phyloP scores from a whole-genome alignment of 139 green algal genomes.

The Chlamydomonas eustigma region DNA sequence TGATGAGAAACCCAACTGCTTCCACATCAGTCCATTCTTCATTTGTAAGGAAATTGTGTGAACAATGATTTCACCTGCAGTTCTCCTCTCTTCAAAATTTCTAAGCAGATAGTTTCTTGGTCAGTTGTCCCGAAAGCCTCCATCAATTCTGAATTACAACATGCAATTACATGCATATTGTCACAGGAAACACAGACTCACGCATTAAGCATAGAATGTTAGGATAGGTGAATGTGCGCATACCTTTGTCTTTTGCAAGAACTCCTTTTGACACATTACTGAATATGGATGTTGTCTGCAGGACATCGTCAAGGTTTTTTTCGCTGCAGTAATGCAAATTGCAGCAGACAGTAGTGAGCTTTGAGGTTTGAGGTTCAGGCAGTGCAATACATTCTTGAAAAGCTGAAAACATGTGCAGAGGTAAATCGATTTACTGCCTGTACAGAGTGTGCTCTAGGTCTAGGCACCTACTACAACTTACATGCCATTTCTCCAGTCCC shows the following conservation, averaged over 20 bases:
- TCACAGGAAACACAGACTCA: too few relatives aligned
- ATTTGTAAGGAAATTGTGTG: neutral
- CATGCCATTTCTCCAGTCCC: conserved; percentile 84
- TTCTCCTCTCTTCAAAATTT: conserved; percentile 89
- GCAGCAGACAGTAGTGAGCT: too few relatives aligned
- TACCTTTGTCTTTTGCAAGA: conserved; percentile 83
- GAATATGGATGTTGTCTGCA: conserved; percentile 94
- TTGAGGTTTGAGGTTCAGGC: too few relatives aligned
- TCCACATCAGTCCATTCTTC: too few relatives aligned
- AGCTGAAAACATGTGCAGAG: neutral
- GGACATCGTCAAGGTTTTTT: conserved; percentile 96
- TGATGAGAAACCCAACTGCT: neutral
- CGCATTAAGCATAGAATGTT: too few relatives aligned
- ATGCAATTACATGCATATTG: too few relatives aligned
- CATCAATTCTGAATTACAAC: too few relatives aligned
- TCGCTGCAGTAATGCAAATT: too few relatives aligned
- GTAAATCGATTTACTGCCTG: neutral
- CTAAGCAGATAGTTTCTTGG: conserved; percentile 71
- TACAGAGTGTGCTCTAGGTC: neutral
- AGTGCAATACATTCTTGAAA: neutral
- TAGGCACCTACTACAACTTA: too few relatives aligned
- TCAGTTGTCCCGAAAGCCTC: conserved; percentile 89
- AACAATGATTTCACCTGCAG: conserved; percentile 76
- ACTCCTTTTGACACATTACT: conserved; percentile 93
- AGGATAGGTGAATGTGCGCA: too few relatives aligned